These are phyloP conservation scores for Solanum chiquidenum DNA, from an alignment of 257 asterid genomes.

Conservation along the genomic window DNA sequence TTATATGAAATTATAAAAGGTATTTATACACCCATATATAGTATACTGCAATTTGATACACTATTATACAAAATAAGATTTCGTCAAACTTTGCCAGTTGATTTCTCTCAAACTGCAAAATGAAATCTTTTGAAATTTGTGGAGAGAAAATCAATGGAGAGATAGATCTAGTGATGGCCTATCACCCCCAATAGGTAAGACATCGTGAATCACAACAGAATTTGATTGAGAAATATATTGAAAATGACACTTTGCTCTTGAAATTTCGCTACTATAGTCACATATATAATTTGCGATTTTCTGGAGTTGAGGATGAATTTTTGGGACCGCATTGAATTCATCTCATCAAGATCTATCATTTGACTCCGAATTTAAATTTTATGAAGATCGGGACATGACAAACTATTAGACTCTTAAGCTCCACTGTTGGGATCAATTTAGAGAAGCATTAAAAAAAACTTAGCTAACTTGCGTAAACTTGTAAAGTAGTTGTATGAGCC, in stretches of 20 bases:
- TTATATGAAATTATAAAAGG: neutral
- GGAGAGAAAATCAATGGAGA: neutral
- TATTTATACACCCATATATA: neutral
- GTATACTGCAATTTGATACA: neutral
- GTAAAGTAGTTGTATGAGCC: neutral
- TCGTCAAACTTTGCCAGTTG: neutral
- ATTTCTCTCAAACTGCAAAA: neutral
- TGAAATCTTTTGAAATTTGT: neutral
- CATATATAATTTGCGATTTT: no score
- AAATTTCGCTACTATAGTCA: no score
- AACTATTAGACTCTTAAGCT: neutral
- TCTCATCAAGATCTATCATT: no score
- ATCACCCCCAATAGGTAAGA: neutral
- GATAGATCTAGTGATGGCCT: neutral
- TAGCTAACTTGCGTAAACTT: no score
- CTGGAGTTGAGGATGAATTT: no score
- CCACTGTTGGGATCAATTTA: neutral
- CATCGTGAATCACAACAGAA: neutral
- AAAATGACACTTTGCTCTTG: no score
- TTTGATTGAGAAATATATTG: no score
- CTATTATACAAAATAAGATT: neutral
- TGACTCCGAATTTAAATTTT: no score
- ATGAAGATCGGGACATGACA: neutral
- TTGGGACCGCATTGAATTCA: no score
- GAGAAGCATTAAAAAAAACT: no score